Conservation (phyloP, 768 basidiomycete genomes). For the Chalciporus piperatus region DNA sequence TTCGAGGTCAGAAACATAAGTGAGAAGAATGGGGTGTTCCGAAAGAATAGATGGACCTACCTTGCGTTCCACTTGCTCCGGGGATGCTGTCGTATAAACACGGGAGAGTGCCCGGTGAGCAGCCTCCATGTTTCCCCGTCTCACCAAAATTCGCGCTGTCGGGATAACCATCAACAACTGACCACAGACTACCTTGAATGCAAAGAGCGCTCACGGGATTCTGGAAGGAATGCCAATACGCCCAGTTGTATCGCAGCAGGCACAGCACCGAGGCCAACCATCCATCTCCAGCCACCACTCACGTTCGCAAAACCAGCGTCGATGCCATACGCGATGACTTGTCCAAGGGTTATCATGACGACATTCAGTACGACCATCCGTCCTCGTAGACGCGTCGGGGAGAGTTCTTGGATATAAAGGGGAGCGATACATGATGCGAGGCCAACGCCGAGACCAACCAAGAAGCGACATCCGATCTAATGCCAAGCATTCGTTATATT, state of each 20-base stretch:
- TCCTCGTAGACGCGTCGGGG: slow-evolving; percentile 70
- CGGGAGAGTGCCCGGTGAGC: slow-evolving; percentile 58
- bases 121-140: slow-evolving; percentile 45
- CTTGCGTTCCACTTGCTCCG: slow-evolving; percentile 66
- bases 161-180: neutral
- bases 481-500: neutral
- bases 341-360: slow-evolving; percentile 77
- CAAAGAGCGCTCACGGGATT: slow-evolving; percentile 57
- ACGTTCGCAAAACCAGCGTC: slow-evolving; percentile 63
- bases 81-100: slow-evolving; percentile 66
- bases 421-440: slow-evolving; percentile 77
- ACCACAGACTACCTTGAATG: too few species aligned
- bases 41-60: slow-evolving; percentile 26
- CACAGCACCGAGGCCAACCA: slow-evolving; percentile 74
- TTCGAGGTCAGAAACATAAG: neutral
- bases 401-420: slow-evolving; percentile 81
- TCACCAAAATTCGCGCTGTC: slow-evolving; percentile 63
- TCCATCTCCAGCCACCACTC: slow-evolving; percentile 74
- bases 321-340: slow-evolving; percentile 76
- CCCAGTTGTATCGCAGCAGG: slow-evolving; percentile 64
- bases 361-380: slow-evolving; percentile 82
- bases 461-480: slow-evolving; percentile 68
- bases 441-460: slow-evolving; percentile 74
- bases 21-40: neutral
- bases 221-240: slow-evolving; percentile 65